Evolutionary conservation across 441 rosid genomes (phyloP).

Genomic region (Geranium incanum): DNA sequence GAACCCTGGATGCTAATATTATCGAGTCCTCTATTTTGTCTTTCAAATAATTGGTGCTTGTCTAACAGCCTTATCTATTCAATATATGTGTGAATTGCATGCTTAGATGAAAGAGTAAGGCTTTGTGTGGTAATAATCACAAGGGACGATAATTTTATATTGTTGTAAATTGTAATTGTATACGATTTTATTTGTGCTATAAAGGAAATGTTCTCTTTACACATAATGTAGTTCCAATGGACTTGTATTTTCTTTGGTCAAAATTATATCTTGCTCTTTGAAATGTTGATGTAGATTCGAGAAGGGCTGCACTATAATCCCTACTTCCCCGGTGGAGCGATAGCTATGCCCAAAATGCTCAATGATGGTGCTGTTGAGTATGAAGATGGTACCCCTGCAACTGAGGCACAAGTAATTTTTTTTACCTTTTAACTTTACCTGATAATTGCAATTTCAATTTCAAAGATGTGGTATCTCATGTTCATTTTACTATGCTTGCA

Average conservation of each 20-base stretch:
- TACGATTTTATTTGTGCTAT: no score
- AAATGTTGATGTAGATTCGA: slow-evolving; percentile 44
- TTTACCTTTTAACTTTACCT: not conserved
- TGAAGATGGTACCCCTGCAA: slow-evolving; percentile 94
- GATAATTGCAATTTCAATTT: not conserved
- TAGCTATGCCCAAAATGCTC: slow-evolving; percentile 99
- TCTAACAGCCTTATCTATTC: no score
- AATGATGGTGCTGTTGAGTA: slow-evolving; percentile 94
- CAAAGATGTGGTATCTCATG: not conserved
- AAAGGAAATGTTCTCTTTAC: not conserved
- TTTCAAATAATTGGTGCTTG: no score
- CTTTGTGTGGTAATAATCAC: no score
- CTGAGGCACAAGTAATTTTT: slow-evolving; percentile 82
- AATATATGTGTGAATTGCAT: not conserved
- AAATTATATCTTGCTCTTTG: not conserved
- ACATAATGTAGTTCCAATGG: not conserved
- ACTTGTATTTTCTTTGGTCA: not conserved
- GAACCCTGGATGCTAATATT: not conserved
- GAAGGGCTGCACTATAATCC: slow-evolving; percentile 97
- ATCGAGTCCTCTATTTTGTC: not conserved
- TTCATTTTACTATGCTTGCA: not conserved
- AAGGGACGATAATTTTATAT: no score
- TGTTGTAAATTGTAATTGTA: no score
- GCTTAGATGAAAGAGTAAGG: not conserved
- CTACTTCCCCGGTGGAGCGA: slow-evolving; percentile 99